Conservation (phyloP, 805 yeast genomes). For the Cyberlindnera misumaiensis region DNA sequence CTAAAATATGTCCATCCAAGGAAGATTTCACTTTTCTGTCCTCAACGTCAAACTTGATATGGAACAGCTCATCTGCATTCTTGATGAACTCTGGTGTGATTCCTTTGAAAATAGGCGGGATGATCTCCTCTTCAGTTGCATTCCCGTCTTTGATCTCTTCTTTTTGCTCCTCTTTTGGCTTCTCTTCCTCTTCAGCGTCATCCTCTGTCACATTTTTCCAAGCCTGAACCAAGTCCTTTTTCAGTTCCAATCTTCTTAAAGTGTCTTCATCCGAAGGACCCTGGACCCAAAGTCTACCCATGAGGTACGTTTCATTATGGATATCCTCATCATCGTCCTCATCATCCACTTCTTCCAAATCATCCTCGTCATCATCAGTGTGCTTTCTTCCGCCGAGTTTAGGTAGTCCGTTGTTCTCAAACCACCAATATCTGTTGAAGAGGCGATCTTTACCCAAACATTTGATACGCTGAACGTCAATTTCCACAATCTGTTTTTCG, state of each 20-base stretch:
- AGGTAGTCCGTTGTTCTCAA: slow-evolving; percentile 80
- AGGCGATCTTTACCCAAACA: slow-evolving; percentile 77
- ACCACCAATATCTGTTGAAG: slow-evolving; percentile 93
- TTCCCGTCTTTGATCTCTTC: slow-evolving; percentile 18
- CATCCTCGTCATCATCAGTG: slow-evolving; percentile 21
- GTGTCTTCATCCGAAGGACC: slow-evolving; percentile 63
- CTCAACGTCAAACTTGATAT: slow-evolving; percentile 26
- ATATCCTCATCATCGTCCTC: slow-evolving; percentile 38
- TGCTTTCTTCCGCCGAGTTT: slow-evolving; percentile 34
- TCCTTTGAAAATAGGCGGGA: slow-evolving; percentile 4
- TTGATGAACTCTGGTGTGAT: slow-evolving; percentile 19
- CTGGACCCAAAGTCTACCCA: slow-evolving; percentile 87
- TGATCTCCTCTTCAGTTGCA: slow-evolving; percentile 19
- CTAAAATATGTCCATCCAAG: slow-evolving; percentile 31
- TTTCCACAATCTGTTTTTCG: slow-evolving; percentile 57
- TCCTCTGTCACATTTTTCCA: slow-evolving; percentile 21
- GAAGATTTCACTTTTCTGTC: slow-evolving; percentile 51
- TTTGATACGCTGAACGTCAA: slow-evolving; percentile 72
- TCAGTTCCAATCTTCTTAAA: slow-evolving; percentile 26
- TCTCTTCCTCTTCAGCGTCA: slow-evolving; percentile 19
- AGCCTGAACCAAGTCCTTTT: slow-evolving; percentile 19
- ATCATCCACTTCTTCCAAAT: slow-evolving; percentile 33
- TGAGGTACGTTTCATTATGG: slow-evolving; percentile 52
- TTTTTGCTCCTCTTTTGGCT: slow-evolving; percentile 10
- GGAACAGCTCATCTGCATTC: slow-evolving; percentile 16